Percentiles rank a stretch among this genome's conserved stretches.
Conservation (phyloP, 495 filamentous ascomycete genomes). For the Monascus purpureus region DNA sequence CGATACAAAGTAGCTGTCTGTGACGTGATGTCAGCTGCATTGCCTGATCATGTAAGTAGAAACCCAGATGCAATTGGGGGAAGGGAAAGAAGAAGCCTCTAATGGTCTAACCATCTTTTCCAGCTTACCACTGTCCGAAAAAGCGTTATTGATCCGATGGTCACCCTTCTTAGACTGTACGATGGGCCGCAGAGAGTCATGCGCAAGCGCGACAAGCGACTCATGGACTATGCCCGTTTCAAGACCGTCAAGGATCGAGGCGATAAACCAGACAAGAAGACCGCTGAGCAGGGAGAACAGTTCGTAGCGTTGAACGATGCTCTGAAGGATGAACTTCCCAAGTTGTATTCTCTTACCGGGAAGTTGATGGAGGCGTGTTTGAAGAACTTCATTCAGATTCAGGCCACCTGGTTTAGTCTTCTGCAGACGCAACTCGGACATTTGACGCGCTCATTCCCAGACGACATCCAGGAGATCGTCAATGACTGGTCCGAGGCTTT, state of each 20-base stretch:
- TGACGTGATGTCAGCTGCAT: constrained; percentile 60
- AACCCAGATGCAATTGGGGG: no score
- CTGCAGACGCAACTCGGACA: constrained; percentile 68
- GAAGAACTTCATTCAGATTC: constrained; percentile 66
- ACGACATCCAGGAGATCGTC: constrained; percentile 49
- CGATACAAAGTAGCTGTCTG: constrained; percentile 67
- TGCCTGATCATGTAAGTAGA: constrained; percentile 73
- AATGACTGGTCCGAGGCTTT: constrained; percentile 62
- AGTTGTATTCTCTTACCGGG: constrained; percentile 64
- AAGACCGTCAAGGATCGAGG: constrained; percentile 62
- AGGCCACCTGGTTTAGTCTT: constrained; percentile 61
- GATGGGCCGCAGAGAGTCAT: constrained; percentile 73
- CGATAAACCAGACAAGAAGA: constrained; percentile 71
- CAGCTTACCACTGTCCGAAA: constrained; percentile 64
- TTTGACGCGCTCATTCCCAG: constrained; percentile 57
- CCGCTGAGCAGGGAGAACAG: constrained; percentile 66
- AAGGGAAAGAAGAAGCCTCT: no score
- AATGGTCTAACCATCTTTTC: constrained; percentile 3
- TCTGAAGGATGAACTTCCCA: constrained; percentile 82
- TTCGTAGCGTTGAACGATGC: constrained; percentile 84
- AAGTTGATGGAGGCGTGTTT: constrained; percentile 68
- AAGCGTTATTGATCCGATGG: constrained; percentile 77
- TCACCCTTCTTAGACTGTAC: constrained; percentile 64
- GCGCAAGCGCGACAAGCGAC: constrained; percentile 80
- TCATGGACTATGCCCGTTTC: constrained; percentile 75